These are phyloP conservation scores for Quercus dentata DNA, from an alignment of 306 rosid genomes.

Conservation along the genomic window DNA sequence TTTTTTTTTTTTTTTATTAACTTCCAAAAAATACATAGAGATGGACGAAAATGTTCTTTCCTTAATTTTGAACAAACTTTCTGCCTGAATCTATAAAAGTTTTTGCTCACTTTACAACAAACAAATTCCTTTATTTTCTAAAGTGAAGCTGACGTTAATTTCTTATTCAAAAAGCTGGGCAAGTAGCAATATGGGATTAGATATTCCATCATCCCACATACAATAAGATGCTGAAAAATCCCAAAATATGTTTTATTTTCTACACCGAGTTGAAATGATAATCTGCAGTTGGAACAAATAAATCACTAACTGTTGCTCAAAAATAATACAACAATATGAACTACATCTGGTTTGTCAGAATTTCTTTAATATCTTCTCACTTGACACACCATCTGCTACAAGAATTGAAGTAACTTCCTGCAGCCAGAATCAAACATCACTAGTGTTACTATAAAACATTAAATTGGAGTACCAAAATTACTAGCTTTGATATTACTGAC, in stretches of 20 bases:
- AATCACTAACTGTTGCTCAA: conserved; percentile 15
- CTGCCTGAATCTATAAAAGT: too few relatives aligned
- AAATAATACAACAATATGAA: conserved; percentile 52
- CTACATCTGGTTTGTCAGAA: conserved; percentile 41
- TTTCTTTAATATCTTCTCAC: conserved; percentile 82
- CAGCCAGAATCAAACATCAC: conserved; percentile 21
- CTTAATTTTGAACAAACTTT: too few relatives aligned
- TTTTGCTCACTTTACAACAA: too few relatives aligned
- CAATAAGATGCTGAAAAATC: neutral
- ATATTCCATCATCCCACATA: neutral
- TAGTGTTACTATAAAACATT: neutral
- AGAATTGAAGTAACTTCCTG: conserved; percentile 90
- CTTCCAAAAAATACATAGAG: too few relatives aligned
- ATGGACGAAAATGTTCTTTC: too few relatives aligned
- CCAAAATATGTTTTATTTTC: conserved; percentile 41
- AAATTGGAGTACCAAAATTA: neutral
- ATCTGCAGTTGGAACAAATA: conserved; percentile 47
- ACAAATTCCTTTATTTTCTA: too few relatives aligned
- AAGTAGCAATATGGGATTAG: too few relatives aligned
- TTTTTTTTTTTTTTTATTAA: too few relatives aligned
- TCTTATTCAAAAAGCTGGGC: too few relatives aligned
- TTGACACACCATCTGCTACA: conserved; percentile 72
- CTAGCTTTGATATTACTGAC: neutral
- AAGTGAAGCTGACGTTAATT: too few relatives aligned
- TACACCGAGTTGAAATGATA: conserved; percentile 44